phyloP scores from a whole-genome alignment of 2,329 filamentous ascomycete genomes.

The Fusarium keratoplasticum region DNA sequence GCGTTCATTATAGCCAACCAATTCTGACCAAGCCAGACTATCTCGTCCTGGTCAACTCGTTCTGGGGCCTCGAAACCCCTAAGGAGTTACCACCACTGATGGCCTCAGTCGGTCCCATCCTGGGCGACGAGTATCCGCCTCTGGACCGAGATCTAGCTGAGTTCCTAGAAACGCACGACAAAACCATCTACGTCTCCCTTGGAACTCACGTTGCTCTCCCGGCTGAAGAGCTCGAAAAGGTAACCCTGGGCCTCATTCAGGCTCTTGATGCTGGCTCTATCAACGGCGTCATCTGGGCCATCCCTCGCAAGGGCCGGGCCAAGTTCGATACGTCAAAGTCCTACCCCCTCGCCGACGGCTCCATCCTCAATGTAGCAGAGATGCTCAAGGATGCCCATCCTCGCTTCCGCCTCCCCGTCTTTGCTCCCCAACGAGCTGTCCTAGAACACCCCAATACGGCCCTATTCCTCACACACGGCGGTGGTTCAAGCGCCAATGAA shows the following conservation, averaged over 20 bases:
- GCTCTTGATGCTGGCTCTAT: constrained; percentile 44
- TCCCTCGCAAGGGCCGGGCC: constrained; percentile 39
- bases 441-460: constrained; percentile 49
- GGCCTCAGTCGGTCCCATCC: constrained; percentile 54
- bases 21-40: constrained; percentile 52
- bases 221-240: constrained; percentile 44
- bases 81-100: constrained; percentile 56
- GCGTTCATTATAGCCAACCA: constrained; percentile 48
- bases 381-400: constrained; percentile 47
- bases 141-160: constrained; percentile 40
- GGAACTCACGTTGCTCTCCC: constrained; percentile 55
- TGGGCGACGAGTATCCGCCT: constrained; percentile 49
- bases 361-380: constrained; percentile 5
- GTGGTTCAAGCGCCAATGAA: constrained; percentile 56
- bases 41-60: constrained; percentile 57
- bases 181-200: constrained; percentile 54
- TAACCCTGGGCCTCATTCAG: constrained; percentile 48
- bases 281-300: constrained; percentile 56
- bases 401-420: constrained; percentile 48
- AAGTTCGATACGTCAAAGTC: constrained; percentile 35
- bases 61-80: constrained; percentile 56
- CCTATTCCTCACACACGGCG: constrained; percentile 57
- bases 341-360: constrained; percentile 23
- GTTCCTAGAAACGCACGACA: constrained; percentile 49
- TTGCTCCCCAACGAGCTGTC: constrained; percentile 56